These are phyloP conservation scores for Crassisporium funariophilum DNA, from an alignment of 768 basidiomycete species.

Conservation along the genomic window DNA sequence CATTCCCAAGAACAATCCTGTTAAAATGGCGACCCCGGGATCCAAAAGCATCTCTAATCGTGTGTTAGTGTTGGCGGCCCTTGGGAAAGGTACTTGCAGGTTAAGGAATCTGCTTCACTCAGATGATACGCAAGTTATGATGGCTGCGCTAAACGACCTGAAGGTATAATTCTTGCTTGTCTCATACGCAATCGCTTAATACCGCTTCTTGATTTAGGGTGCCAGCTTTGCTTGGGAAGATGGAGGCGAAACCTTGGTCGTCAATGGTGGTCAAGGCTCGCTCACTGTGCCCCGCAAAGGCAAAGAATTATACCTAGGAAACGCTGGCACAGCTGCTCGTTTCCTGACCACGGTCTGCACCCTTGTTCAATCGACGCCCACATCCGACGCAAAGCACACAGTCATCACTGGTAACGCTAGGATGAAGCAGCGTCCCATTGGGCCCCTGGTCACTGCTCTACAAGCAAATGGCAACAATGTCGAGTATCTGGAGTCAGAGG, in stretches of 20 bases:
- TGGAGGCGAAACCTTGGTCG: conserved; percentile 92
- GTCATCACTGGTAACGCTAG: conserved; percentile 96
- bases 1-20: conserved; percentile 58
- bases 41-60: conserved; percentile 97
- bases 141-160: conserved; percentile 87
- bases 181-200: neutral
- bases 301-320: conserved; percentile 93
- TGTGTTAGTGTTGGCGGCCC: conserved; percentile 89
- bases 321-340: conserved; percentile 96
- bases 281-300: conserved; percentile 76
- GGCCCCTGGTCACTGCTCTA: conserved; percentile 91
- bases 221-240: conserved; percentile 96
- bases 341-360: conserved; percentile 97
- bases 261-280: conserved; percentile 81
- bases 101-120: conserved; percentile 92
- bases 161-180: conserved; percentile 51
- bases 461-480: conserved; percentile 78
- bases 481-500: conserved; percentile 74
- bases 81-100: conserved; percentile 85
- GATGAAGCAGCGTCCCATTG: conserved; percentile 99
- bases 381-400: conserved; percentile 49
- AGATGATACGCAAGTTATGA: conserved; percentile 99
- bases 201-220: conserved; percentile 51
- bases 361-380: conserved; percentile 58
- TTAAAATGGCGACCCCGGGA: conserved; percentile 87